phyloP scores from a whole-genome alignment of 228 moss, liverwort and hornwort genomes.

The Sphagnum fallax region DNA sequence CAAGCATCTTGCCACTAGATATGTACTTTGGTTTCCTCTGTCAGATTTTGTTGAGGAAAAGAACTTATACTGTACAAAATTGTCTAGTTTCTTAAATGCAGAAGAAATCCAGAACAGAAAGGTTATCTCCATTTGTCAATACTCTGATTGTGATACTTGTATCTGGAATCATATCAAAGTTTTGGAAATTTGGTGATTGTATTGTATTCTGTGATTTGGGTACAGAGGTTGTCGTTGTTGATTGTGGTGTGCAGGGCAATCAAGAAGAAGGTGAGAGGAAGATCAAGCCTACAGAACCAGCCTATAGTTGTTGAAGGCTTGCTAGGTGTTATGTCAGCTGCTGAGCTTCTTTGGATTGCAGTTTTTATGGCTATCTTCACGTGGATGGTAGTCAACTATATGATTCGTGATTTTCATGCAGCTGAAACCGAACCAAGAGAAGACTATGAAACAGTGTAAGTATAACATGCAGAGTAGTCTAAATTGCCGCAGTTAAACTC shows the following conservation, averaged over 20 bases:
- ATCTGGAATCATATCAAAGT: background rate
- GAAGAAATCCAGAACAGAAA: background rate
- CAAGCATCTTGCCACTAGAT: constrained; percentile 12
- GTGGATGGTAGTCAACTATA: constrained; percentile 35
- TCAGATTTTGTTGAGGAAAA: background rate
- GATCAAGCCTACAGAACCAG: constrained; percentile 45
- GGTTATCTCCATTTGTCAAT: no score
- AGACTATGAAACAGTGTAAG: constrained; percentile 43
- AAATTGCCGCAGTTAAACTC: no score
- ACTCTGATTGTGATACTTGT: no score
- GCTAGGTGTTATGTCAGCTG: constrained; percentile 67
- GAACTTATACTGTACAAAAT: background rate
- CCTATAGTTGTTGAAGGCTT: constrained; percentile 65
- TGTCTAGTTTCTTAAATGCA: background rate
- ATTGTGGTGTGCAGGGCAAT: constrained; percentile 9
- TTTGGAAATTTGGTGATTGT: background rate
- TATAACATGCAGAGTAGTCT: background rate
- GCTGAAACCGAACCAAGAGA: constrained; percentile 21
- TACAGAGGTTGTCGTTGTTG: no score
- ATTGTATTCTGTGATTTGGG: background rate
- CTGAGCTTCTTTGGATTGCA: constrained; percentile 64
- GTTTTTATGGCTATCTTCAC: constrained; percentile 33
- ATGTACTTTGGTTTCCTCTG: background rate
- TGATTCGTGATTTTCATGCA: constrained; percentile 18
- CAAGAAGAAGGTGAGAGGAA: constrained; percentile 43